phyloP scores from a whole-genome alignment of 306 rosid species.

The Rosa persica region DNA sequence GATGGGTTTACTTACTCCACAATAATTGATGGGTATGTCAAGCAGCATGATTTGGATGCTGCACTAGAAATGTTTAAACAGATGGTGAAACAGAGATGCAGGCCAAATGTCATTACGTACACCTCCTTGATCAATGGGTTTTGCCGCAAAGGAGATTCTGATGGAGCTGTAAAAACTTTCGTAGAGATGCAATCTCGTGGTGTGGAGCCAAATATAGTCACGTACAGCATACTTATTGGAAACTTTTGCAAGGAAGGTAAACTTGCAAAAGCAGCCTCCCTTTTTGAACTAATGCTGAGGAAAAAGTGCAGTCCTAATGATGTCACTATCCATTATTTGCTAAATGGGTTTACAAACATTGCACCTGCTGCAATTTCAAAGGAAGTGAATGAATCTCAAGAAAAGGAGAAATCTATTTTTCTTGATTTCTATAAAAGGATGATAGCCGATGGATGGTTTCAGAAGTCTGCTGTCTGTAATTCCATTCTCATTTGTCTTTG shows the following conservation, averaged over 20 bases:
- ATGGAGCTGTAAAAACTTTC: conserved; percentile 58
- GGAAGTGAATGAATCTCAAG: conserved; percentile 25
- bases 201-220: conserved; percentile 75
- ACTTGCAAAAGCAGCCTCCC: conserved; percentile 57
- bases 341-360: conserved; percentile 64
- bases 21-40: conserved; percentile 73
- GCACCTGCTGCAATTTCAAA: conserved; percentile 12
- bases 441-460: conserved; percentile 65
- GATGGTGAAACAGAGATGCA: conserved; percentile 63
- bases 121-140: conserved; percentile 76
- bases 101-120: conserved; percentile 72
- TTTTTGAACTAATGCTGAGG: conserved; percentile 72
- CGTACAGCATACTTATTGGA: conserved; percentile 70
- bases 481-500: conserved; percentile 71
- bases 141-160: conserved; percentile 51
- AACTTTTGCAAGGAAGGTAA: conserved; percentile 60
- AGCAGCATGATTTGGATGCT: conserved; percentile 52
- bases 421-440: conserved; percentile 55
- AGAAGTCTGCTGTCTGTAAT: conserved; percentile 54
- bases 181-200: conserved; percentile 55
- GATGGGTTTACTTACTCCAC: conserved; percentile 79
- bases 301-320: conserved; percentile 69
- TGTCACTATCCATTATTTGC: conserved; percentile 62
- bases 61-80: conserved; percentile 62
- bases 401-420: conserved; percentile 41